Conservation (phyloP, 805 yeast species). For the Candida vartiovaarae region DNA sequence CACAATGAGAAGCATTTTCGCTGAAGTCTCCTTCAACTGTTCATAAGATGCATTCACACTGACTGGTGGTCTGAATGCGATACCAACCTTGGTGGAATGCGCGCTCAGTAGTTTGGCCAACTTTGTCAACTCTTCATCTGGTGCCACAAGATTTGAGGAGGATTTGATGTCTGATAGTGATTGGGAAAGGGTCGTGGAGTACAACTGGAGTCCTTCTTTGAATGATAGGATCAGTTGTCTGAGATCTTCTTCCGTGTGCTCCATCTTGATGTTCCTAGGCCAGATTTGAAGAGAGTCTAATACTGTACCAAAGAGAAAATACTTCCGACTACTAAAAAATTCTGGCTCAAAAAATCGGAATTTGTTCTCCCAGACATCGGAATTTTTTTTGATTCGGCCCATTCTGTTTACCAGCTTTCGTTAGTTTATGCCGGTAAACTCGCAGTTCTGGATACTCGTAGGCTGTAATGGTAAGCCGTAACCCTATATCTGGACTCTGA, state of each 20-base stretch:
- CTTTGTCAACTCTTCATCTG: conserved; percentile 54
- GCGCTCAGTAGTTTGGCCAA: conserved; percentile 56
- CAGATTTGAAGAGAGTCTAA: too few species aligned
- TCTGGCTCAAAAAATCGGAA: too few species aligned
- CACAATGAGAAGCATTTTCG: conserved; percentile 36
- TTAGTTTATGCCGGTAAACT: too few species aligned
- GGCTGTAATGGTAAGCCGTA: too few species aligned
- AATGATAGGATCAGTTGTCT: conserved; percentile 14
- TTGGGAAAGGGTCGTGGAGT: conserved; percentile 5
- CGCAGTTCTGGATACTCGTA: too few species aligned
- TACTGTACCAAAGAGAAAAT: too few species aligned
- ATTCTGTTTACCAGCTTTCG: too few species aligned
- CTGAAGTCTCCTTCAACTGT: conserved; percentile 40
- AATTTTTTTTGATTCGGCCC: too few species aligned
- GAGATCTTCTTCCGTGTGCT: conserved; percentile 14
- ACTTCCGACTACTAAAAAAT: too few species aligned
- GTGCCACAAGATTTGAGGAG: conserved; percentile 28
- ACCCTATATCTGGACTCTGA: too few species aligned
- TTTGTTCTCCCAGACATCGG: too few species aligned
- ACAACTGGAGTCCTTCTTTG: conserved; percentile 14
- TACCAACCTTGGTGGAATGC: conserved; percentile 70
- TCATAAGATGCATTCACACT: conserved; percentile 40
- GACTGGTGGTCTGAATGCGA: conserved; percentile 58
- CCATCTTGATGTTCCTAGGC: too few species aligned
- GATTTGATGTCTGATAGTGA: conserved; percentile 2